Conservation (phyloP, 192 early-diverging fungal genomes). For the Chytriomyces sp. region DNA sequence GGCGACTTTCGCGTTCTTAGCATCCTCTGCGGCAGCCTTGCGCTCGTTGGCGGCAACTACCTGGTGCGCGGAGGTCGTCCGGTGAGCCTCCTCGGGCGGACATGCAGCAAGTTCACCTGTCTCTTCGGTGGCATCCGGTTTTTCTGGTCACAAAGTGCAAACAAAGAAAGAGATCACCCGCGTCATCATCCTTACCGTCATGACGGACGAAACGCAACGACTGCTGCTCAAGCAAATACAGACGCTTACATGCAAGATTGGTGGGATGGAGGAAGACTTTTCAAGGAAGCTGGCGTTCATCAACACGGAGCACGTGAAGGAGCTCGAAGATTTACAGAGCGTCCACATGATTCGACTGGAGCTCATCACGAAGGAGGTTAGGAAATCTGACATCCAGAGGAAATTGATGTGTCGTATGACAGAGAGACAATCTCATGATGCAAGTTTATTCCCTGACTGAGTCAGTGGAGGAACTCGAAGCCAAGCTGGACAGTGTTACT, state of each 20-base stretch:
- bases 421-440: slow-evolving; percentile 2
- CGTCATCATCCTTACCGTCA: background rate
- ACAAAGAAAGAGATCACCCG: background rate
- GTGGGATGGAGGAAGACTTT: background rate
- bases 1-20: slow-evolving; percentile 58
- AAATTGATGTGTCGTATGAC: background rate
- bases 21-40: slow-evolving; percentile 67
- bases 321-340: slow-evolving; percentile 18
- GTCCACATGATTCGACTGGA: slow-evolving; percentile 24
- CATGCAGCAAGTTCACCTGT: slow-evolving; percentile 9
- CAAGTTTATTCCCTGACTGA: slow-evolving; percentile 5
- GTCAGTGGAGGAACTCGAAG: background rate
- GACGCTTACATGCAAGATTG: background rate
- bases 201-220: background rate
- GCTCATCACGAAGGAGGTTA: slow-evolving; percentile 3
- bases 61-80: background rate
- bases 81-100: background rate
- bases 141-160: slow-evolving; percentile 3
- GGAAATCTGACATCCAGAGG: background rate
- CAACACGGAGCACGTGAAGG: slow-evolving; percentile 22
- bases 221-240: background rate
- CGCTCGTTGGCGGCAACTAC: slow-evolving; percentile 67
- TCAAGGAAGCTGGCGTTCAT: slow-evolving; percentile 14
- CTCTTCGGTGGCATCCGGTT: slow-evolving; percentile 25
- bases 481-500: background rate